Evolutionary conservation across 2,329 filamentous ascomycete genomes (phyloP).

Genomic region (Curvularia spicifera): DNA sequence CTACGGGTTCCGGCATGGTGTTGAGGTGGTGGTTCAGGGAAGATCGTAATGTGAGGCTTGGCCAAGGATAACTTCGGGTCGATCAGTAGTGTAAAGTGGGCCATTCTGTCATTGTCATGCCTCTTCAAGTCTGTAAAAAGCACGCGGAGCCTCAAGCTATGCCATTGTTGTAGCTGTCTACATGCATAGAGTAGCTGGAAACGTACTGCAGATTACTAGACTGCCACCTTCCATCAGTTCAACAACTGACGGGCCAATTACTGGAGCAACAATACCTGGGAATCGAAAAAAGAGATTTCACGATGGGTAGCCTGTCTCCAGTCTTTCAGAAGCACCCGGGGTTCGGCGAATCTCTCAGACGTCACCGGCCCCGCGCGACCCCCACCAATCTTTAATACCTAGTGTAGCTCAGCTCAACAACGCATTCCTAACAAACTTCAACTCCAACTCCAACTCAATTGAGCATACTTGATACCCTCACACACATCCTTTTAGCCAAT

Average conservation of each 20-base stretch:
- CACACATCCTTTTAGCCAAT: slow-evolving; percentile 12
- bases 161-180: neutral
- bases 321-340: slow-evolving; percentile 39
- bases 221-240: neutral
- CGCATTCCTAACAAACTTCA: slow-evolving; percentile 22
- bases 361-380: slow-evolving; percentile 34
- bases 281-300: slow-evolving; percentile 15
- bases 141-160: neutral
- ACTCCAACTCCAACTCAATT: slow-evolving; percentile 20
- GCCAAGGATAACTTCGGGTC: slow-evolving; percentile 19
- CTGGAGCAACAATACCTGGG: slow-evolving; percentile 7
- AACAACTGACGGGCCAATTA: neutral
- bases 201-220: too few species aligned
- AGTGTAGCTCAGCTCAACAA: slow-evolving; percentile 39
- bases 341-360: slow-evolving; percentile 36
- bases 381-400: slow-evolving; percentile 25
- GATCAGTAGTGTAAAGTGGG: slow-evolving; percentile 24
- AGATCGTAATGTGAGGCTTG: slow-evolving; percentile 26
- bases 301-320: slow-evolving; percentile 29
- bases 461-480: slow-evolving; percentile 15
- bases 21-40: slow-evolving; percentile 1
- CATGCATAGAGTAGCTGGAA: neutral
- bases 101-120: slow-evolving; percentile 10
- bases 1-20: slow-evolving; percentile 12
- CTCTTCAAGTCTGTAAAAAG: neutral